Evolutionary conservation across 306 rosid genomes (phyloP).

Genomic region (Medicago lupulina): DNA sequence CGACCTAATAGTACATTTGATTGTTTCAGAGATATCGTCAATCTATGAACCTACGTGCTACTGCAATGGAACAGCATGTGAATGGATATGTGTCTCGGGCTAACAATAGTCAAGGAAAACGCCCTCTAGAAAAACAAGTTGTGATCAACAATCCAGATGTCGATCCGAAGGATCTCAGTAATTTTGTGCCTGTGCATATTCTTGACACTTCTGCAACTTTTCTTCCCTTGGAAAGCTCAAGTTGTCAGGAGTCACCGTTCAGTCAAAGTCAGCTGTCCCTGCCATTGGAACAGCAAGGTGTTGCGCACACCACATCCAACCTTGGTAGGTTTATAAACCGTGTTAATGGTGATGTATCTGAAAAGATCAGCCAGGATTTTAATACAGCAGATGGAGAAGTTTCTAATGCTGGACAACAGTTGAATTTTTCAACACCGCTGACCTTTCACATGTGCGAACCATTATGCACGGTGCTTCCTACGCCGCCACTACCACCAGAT

Average conservation of each 20-base stretch:
- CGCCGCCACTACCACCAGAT: constrained; percentile 19
- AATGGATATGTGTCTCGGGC: neutral
- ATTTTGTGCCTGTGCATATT: constrained; percentile 6
- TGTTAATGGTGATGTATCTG: neutral
- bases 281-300: neutral
- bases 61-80: neutral
- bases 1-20: neutral
- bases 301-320: neutral
- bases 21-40: constrained; percentile 26
- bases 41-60: neutral
- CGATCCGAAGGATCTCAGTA: neutral
- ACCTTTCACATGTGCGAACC: neutral
- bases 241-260: neutral
- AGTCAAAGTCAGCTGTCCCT: neutral
- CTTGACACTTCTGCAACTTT: constrained; percentile 10
- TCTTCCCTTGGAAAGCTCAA: constrained; percentile 13
- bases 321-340: neutral
- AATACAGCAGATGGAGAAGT: constrained; percentile 1
- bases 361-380: neutral
- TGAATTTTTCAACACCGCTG: neutral
- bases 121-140: neutral
- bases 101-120: neutral
- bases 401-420: constrained; percentile 11
- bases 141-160: neutral
- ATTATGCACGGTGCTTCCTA: neutral